Conservation (phyloP, 116 monocot species). For the Dioscorea cayenensis region DNA sequence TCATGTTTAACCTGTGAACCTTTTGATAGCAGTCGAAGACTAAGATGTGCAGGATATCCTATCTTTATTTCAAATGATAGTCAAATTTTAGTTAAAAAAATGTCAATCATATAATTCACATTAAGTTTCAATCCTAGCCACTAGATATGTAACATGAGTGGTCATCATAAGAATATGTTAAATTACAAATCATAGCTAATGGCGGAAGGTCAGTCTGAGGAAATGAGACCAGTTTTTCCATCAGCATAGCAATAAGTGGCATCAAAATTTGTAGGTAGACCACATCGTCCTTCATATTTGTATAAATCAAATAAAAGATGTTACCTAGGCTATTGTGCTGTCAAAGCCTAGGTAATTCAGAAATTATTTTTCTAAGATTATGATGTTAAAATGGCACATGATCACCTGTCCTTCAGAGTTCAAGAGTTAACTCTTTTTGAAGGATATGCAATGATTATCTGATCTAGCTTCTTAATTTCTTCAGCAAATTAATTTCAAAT, state of each 20-base stretch:
- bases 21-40: too few relatives aligned
- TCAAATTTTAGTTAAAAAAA: too few relatives aligned
- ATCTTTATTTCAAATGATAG: too few relatives aligned
- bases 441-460: background rate
- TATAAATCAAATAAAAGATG: background rate
- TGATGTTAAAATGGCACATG: background rate
- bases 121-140: too few relatives aligned
- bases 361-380: background rate
- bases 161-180: background rate
- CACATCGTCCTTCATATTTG: slow-evolving; percentile 97
- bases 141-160: background rate
- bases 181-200: background rate
- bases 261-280: slow-evolving; percentile 95
- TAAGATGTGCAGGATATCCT: too few relatives aligned
- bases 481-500: too few relatives aligned
- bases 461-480: background rate
- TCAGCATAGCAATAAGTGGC: slow-evolving; percentile 86
- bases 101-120: too few relatives aligned
- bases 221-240: slow-evolving; percentile 89
- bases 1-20: too few relatives aligned
- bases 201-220: slow-evolving; percentile 44
- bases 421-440: background rate
- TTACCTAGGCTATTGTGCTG: too few relatives aligned
- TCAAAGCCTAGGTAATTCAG: slow-evolving; percentile 44
- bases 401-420: background rate